Conservation (phyloP, 2,329 filamentous ascomycete genomes). For the Colletotrichum orchidophilum region DNA sequence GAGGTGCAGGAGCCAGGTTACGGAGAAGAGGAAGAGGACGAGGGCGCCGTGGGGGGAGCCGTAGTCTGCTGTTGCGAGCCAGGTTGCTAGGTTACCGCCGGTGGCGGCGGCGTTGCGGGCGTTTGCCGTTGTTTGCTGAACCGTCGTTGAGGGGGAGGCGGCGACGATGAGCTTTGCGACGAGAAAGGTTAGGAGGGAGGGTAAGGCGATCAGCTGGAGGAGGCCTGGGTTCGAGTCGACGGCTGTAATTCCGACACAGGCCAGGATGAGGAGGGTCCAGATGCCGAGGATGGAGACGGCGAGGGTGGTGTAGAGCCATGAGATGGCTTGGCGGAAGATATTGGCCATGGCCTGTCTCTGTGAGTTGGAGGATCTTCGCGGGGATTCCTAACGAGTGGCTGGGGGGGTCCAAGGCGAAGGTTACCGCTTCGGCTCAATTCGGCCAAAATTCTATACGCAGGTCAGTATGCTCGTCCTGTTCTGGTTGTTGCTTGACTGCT, state of each 20-base stretch:
- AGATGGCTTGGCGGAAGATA: slow-evolving; percentile 23
- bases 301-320: slow-evolving; percentile 24
- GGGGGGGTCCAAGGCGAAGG: neutral
- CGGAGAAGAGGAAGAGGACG: slow-evolving; percentile 19
- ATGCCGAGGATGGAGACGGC: slow-evolving; percentile 15
- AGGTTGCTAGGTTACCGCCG: slow-evolving; percentile 16
- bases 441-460: neutral
- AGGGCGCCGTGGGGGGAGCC: slow-evolving; percentile 31
- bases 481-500: rapidly evolving
- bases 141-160: neutral
- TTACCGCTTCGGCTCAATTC: neutral
- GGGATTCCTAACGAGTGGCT: neutral
- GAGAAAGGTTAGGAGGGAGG: slow-evolving; percentile 29
- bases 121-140: neutral
- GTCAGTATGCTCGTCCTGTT: neutral
- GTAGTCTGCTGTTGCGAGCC: slow-evolving; percentile 27
- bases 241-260: slow-evolving; percentile 3
- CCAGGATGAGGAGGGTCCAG: slow-evolving; percentile 19
- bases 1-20: slow-evolving; percentile 23
- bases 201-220: slow-evolving; percentile 23
- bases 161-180: slow-evolving; percentile 24
- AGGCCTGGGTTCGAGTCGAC: slow-evolving; percentile 2
- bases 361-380: neutral
- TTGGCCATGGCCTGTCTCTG: neutral
- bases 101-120: neutral